Evolutionary conservation across 2,329 filamentous ascomycete genomes (phyloP).

Genomic region (Corynespora cassiicola): DNA sequence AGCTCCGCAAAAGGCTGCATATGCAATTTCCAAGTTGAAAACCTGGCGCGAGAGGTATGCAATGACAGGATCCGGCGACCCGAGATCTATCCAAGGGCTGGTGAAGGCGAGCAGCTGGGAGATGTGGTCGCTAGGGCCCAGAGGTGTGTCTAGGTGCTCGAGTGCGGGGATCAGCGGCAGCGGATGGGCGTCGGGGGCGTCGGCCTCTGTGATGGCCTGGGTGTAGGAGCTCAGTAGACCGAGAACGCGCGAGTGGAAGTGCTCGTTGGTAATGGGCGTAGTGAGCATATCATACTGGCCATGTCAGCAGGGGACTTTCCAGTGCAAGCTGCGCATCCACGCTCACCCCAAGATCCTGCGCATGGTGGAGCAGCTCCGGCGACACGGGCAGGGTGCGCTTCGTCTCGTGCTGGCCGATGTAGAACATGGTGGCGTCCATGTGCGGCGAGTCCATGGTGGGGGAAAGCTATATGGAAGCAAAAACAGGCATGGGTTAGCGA

Average conservation of each 20-base stretch:
- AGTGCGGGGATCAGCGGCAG: slow-evolving; percentile 65
- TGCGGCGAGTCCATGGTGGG: slow-evolving; percentile 36
- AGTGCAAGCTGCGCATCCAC: slow-evolving; percentile 3
- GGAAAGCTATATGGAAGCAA: slow-evolving; percentile 1
- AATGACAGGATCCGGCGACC: slow-evolving; percentile 81
- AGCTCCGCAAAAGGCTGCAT: slow-evolving; percentile 93
- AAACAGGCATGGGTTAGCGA: background rate
- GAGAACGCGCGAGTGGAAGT: slow-evolving; percentile 74
- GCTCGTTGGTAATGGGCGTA: slow-evolving; percentile 75
- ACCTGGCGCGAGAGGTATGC: slow-evolving; percentile 88
- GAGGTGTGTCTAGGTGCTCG: slow-evolving; percentile 77
- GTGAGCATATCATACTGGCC: slow-evolving; percentile 80
- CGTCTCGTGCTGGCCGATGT: slow-evolving; percentile 77
- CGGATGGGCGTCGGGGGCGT: slow-evolving; percentile 45
- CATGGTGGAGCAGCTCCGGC: slow-evolving; percentile 68
- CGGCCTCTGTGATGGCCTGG: slow-evolving; percentile 51
- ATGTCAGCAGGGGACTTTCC: slow-evolving; percentile 10
- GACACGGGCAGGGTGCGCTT: slow-evolving; percentile 65
- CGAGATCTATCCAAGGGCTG: slow-evolving; percentile 93
- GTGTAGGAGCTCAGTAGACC: slow-evolving; percentile 65
- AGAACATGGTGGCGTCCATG: slow-evolving; percentile 62
- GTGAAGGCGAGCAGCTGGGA: slow-evolving; percentile 78
- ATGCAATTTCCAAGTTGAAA: slow-evolving; percentile 87
- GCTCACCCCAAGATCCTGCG: slow-evolving; percentile 73
- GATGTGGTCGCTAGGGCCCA: slow-evolving; percentile 72